Evolutionary conservation across 805 yeast species (phyloP), one percentile per base, ranked within the genome.

Genomic region (Wickerhamiella dianesei): DNA sequence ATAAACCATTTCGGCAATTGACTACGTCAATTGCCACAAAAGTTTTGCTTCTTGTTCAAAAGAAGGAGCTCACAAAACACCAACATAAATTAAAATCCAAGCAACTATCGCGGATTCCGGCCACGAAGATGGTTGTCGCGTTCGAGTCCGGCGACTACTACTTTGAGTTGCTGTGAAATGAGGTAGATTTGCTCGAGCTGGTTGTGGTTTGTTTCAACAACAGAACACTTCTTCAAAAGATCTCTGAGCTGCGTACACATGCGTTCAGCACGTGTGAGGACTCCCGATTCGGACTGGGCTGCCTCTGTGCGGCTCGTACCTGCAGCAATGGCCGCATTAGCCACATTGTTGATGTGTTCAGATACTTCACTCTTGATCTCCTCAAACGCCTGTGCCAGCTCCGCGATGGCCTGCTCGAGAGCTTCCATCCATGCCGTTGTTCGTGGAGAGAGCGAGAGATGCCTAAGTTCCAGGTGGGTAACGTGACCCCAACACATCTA

Each of bases 151-250:
- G 43, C n/a, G 9, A 53, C 55, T 2, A 37, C 49, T 13, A 36
- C 18, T 21, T 52, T 48, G 12, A 54, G 47, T 14, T 50, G 51
- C 39, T 50, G 50, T 6, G 56, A 45, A 4, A 54, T 54, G 16
- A 47, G 41, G 37, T 45, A 44, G 2, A 54, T 21, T 35, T 54
- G 56, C 41, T 54, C 52, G 18, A 53, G 42, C 40, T 54, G 53
- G 16, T 18, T 48, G 4, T 43, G 37, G 19, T 48, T 41, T 18
- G 22, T 41, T 36, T 44, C 25, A 35, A 54, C 48, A 40, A 16
- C 41, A 12, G 36, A 17, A 45, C 50, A 44, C 13, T 36, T 37
- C 18, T 35, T 44, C 4, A 53, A 29, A 2, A 43, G 35, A 3
- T 9, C 40, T 18, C 35, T 6, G 19, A 53, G 45, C 13, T 35